Conservation (phyloP, 768 basidiomycete species). For the Rhodosporidiobolus odoratus region DNA sequence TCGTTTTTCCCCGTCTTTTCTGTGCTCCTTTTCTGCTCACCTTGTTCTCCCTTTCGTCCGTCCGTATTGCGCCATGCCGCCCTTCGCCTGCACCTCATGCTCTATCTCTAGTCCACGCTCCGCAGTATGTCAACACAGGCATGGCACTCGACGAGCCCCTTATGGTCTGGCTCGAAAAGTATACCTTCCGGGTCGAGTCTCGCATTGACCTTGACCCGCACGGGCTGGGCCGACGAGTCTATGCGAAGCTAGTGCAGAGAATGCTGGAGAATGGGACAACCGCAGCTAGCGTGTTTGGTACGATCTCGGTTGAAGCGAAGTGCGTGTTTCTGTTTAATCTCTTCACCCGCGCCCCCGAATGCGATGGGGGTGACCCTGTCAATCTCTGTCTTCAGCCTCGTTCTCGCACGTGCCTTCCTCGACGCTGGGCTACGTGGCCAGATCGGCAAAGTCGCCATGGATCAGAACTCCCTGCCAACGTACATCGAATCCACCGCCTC, state of each 20-base stretch:
- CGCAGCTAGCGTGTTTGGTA: slow-evolving; percentile 72
- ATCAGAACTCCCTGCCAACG: slow-evolving; percentile 52
- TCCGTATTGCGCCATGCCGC: too few species aligned
- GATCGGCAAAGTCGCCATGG: slow-evolving; percentile 89
- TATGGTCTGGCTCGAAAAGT: slow-evolving; percentile 59
- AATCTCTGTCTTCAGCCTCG: slow-evolving; percentile 53
- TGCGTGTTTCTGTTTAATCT: slow-evolving; percentile 47
- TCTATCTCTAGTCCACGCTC: slow-evolving; percentile 73
- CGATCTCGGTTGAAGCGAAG: slow-evolving; percentile 77
- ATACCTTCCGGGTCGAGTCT: slow-evolving; percentile 77
- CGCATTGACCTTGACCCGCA: slow-evolving; percentile 59
- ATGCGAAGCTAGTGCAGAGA: slow-evolving; percentile 61
- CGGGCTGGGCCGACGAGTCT: slow-evolving; percentile 61
- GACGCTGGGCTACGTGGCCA: slow-evolving; percentile 67
- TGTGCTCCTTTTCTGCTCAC: background rate
- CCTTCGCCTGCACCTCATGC: too few species aligned
- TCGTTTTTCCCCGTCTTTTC: background rate
- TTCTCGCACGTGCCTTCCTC: slow-evolving; percentile 71
- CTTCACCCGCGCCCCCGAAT: too few species aligned
- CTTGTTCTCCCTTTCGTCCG: background rate
- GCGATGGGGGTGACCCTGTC: background rate
- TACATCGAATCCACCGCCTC: slow-evolving; percentile 59
- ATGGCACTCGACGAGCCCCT: slow-evolving; percentile 66
- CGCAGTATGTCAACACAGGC: slow-evolving; percentile 82
- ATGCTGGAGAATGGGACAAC: slow-evolving; percentile 71